These are phyloP conservation scores for Rhexocercosporidium sp. DNA, from an alignment of 2,329 filamentous ascomycete species.

Conservation along the genomic window DNA sequence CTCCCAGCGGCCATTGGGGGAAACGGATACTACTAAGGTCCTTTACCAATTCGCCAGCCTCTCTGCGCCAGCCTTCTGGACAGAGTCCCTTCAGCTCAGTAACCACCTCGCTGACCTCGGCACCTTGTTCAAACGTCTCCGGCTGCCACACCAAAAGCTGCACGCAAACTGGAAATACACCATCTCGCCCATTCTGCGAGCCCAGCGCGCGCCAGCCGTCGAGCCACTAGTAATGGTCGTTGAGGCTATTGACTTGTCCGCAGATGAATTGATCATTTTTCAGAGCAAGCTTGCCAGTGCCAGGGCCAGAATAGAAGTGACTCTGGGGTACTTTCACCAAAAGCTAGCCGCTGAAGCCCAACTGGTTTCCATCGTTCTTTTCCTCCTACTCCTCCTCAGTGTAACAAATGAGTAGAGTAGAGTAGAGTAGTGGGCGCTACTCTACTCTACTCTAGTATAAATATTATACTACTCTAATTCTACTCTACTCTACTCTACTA, in stretches of 20 bases:
- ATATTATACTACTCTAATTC: no score
- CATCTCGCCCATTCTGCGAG: neutral
- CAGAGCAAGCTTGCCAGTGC: neutral
- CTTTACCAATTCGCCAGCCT: neutral
- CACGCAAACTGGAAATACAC: neutral
- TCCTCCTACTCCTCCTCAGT: neutral
- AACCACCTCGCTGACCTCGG: neutral
- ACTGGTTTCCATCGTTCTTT: neutral
- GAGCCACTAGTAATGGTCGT: neutral
- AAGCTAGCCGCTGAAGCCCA: neutral
- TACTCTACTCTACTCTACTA: no score
- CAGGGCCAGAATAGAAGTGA: neutral
- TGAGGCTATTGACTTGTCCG: neutral
- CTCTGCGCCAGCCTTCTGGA: neutral
- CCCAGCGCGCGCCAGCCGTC: neutral
- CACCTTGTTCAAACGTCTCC: neutral
- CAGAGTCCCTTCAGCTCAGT: neutral
- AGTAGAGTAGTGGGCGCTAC: no score
- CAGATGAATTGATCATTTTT: neutral
- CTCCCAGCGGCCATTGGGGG: neutral
- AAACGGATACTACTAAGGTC: neutral
- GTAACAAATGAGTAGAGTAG: no score
- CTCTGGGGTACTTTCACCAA: neutral
- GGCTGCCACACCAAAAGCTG: neutral
- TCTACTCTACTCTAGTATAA: no score